Percentiles rank a stretch among this genome's conserved stretches.
phyloP scores from a whole-genome alignment of 495 filamentous ascomycete genomes.

The Podospora appendiculata region DNA sequence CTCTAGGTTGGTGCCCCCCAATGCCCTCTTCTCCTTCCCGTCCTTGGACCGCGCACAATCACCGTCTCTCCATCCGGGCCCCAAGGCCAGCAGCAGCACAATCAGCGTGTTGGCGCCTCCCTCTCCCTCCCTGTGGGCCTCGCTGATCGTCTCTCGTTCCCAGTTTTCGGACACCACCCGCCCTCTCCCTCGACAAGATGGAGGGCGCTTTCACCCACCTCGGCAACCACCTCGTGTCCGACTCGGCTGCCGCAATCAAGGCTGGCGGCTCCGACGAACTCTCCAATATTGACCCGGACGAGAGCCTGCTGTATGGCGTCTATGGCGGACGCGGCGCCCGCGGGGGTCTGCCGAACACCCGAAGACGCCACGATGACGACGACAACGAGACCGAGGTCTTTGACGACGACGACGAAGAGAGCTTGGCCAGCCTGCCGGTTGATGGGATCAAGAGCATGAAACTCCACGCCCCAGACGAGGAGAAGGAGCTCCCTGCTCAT shows the following conservation, averaged over 20 bases:
- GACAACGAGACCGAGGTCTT: slow-evolving; percentile 85
- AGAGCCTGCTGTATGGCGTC: slow-evolving; percentile 62
- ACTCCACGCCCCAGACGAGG: slow-evolving; percentile 60
- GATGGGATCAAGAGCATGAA: slow-evolving; percentile 64
- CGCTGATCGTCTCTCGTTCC: not conserved
- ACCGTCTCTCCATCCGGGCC: too few species aligned
- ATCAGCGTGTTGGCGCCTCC: not conserved
- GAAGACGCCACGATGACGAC: slow-evolving; percentile 65
- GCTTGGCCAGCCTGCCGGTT: slow-evolving; percentile 76
- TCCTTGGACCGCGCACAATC: too few species aligned
- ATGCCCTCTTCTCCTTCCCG: not conserved
- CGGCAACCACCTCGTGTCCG: slow-evolving; percentile 71
- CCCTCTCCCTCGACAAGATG: slow-evolving; percentile 38
- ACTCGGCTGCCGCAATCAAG: slow-evolving; percentile 66
- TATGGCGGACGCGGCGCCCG: slow-evolving; percentile 54
- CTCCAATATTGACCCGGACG: slow-evolving; percentile 64
- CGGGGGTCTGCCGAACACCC: slow-evolving; percentile 31
- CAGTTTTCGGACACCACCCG: slow-evolving; percentile 12
- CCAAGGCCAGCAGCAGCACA: too few species aligned
- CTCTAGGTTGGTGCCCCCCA: not conserved
- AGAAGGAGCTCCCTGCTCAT: slow-evolving; percentile 88
- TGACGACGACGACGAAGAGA: slow-evolving; percentile 89
- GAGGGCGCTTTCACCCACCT: slow-evolving; percentile 82
- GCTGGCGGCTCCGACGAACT: slow-evolving; percentile 55
- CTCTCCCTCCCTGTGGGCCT: not conserved